phyloP scores from a whole-genome alignment of 257 asterid genomes.

The Petunia secreta region DNA sequence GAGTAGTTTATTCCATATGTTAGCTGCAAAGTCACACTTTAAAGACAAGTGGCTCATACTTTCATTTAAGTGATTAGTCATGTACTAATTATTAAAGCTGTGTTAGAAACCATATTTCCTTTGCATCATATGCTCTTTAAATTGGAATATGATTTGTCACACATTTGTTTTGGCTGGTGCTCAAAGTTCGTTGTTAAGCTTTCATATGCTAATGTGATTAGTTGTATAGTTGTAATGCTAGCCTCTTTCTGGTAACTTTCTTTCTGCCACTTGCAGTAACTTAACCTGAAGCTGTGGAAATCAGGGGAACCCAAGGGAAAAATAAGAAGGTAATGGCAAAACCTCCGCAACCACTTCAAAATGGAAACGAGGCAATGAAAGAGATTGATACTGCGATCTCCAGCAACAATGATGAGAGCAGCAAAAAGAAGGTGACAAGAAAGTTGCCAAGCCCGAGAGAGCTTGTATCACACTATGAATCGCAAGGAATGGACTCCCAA shows the following conservation, averaged over 20 bases:
- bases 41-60: too few relatives aligned
- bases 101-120: neutral
- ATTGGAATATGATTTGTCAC: neutral
- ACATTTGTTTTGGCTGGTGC: slow-evolving; percentile 9
- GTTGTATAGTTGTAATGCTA: neutral
- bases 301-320: neutral
- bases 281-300: neutral
- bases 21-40: too few relatives aligned
- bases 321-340: neutral
- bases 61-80: neutral
- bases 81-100: neutral
- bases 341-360: slow-evolving; percentile 13
- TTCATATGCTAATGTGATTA: neutral
- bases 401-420: neutral
- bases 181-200: neutral
- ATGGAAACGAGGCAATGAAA: slow-evolving; percentile 13
- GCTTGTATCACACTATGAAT: slow-evolving; percentile 79
- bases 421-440: slow-evolving; percentile 39
- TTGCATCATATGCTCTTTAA: neutral
- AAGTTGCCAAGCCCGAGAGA: slow-evolving; percentile 74
- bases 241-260: neutral
- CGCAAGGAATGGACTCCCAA: slow-evolving; percentile 71
- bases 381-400: neutral
- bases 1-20: too few relatives aligned
- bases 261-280: neutral